Base-by-base conservation (phyloP, 345 rosid genomes). In the Rhodamnia rubescens region DNA sequence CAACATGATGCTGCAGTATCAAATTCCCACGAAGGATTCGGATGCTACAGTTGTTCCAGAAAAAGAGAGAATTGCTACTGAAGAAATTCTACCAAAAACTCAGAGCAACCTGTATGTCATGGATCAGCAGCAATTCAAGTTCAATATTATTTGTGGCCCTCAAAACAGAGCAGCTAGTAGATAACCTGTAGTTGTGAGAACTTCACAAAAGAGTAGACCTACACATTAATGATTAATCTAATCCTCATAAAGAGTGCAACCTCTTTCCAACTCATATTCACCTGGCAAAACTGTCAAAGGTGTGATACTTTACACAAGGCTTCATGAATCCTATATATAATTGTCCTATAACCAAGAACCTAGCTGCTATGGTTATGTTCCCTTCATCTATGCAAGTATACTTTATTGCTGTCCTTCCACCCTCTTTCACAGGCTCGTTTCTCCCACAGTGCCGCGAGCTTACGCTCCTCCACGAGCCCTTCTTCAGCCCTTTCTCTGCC, bases 401-500 rank as follows among this genome's bases (percentile, higher is more conserved):
- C 78, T 18, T 36, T 83, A 24, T 9, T 11, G 24, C 56, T 7
- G 74, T 56, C 84, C 52, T 53, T 83, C 84, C 84, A 83, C 61
- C 84, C 69, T 40, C 64, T 83, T 11, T 40, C 53, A 0, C 69
- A 53, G 21, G 84, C 84, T 49, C 74, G 74, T 36, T 85, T 75
- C 89, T 92, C 90, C 94, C 94, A 92, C 42, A 86, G 9, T 21
- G 69, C 88, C 4, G 92, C 29, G 50, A 86, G 87, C 83, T 74
- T 92, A 36, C 47, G 56, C 84, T 92, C 94, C 84, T 87, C 88
- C 15, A 32, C 81, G 9, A 92, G 83, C 24, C 84, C 89, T 24
- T 85, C 88, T 64, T 89, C 90, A 0, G 92, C 91, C 69, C 89
- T 87, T 84, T 91, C 89, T 81, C 94, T 90, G 84, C 89, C 89